Base-by-base conservation (phyloP, 2,329 filamentous ascomycete species). In the Aspergillus ruber region DNA sequence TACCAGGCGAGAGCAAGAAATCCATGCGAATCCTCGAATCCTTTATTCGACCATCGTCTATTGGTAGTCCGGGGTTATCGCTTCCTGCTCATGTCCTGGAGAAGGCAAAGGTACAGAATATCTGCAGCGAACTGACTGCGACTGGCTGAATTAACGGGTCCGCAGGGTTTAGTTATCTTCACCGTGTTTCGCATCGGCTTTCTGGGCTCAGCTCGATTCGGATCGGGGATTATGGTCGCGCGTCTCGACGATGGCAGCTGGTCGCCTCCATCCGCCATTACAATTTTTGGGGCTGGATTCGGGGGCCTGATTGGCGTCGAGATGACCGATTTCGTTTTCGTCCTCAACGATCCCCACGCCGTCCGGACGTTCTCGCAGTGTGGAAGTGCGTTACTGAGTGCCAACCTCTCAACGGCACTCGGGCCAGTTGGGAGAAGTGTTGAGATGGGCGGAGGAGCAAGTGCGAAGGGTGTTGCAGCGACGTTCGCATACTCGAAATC, bases 401-500 rank as follows among this genome's bases (percentile, higher is more conserved):
- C 90, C 55, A 97, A 97, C 65, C 88, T 96, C 13, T 95, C 88
- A 1, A 84, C 97, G 58, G 93, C 93, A 12, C 90, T 90, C 4
- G 93, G 93, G 0, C 90, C 91, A 0, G 81, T 96, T 12, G 93
- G 93, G 39, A 81, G 93, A 56, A 97, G 95, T 68, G 91, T 90
- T 38, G 93, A 98, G 70, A 89, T 91, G 10, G 90, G 90, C 27
- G 90, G 90, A 50, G 90, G 90, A 9, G 90, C 90, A 4, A 95
- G 88, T 54, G 74, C 91, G 54, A 90, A 83, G 73, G 84, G 88
- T 51, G 83, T 95, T 2, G 86, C 90, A 0, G 90, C 86, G 43
- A 85, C 97, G 45, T 97, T 96, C 75, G 86, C 87, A 59, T 98
- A 97, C 76, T 90, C 85, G 67, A 96, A 95, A 74, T 97, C 91